Conservation (phyloP, 176 grass and related monocot genomes). For the Sorghum bicolor region Sorghum_bicolor_NCBIv3 NC_012870.2:64327501-64328000, state of each 20-base stretch:
- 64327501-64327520: background rate
- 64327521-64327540: constrained; percentile 19
- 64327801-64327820: background rate
- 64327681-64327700: background rate
- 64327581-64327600: background rate
- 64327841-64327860: background rate
- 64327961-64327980: no score
- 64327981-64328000: no score
- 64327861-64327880: no score
- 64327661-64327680: background rate
- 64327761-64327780: background rate
- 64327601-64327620: background rate
- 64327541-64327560: background rate
- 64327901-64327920: no score
- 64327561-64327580: constrained; percentile 5
- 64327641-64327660: background rate
- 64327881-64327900: no score
- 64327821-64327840: background rate
- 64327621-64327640: background rate
- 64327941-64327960: no score
- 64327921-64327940: no score
- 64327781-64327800: background rate
- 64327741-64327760: background rate
- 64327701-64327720: background rate
- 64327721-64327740: background rate